Conservation (phyloP, 2,329 filamentous ascomycete species). For the Rhynchosporium agropyri region DNA sequence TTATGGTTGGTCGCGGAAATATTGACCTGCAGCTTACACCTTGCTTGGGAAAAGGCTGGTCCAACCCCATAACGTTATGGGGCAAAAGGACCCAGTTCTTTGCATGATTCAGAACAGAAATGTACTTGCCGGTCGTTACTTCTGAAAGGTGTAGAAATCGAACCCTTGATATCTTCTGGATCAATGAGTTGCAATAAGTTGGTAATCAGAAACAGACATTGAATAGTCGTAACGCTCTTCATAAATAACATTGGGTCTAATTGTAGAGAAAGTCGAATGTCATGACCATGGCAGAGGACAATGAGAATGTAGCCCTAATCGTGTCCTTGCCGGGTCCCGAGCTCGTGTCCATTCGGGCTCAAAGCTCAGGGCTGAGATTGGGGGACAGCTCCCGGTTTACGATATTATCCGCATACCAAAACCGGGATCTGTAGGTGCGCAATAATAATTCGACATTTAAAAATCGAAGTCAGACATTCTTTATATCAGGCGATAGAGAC, state of each 20-base stretch:
- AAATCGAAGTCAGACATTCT: too few species aligned
- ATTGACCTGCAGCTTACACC: conserved; percentile 6
- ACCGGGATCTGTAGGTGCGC: too few species aligned
- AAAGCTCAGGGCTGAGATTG: not conserved
- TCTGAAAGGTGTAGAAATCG: too few species aligned
- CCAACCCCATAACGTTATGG: not conserved
- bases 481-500: too few species aligned
- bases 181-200: too few species aligned
- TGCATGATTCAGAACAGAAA: not conserved
- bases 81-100: not conserved
- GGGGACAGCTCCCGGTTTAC: too few species aligned
- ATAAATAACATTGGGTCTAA: too few species aligned
- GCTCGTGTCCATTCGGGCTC: conserved; percentile 9
- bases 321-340: conserved; percentile 7
- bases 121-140: not conserved
- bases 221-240: too few species aligned
- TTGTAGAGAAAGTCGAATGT: not conserved
- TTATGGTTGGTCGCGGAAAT: not conserved
- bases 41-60: conserved; percentile 6
- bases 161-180: too few species aligned
- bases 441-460: too few species aligned
- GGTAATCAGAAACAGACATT: too few species aligned
- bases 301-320: conserved; percentile 3
- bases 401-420: too few species aligned
- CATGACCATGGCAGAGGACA: not conserved